Evolutionary conservation across 208 protist species (phyloP).

Genomic region (Vickermania ingenoplastis): DNA sequence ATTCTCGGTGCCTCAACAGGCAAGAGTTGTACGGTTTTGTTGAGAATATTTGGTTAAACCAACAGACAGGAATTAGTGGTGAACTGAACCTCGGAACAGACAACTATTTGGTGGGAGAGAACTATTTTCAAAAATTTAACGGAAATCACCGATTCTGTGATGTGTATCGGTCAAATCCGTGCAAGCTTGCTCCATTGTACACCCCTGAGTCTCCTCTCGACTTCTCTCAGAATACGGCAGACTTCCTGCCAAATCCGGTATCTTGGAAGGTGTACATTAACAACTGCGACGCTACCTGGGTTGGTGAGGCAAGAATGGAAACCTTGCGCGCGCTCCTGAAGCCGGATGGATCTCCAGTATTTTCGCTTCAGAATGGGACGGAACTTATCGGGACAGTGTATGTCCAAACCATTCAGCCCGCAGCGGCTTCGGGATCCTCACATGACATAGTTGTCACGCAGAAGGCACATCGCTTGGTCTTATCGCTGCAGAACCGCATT

Average conservation of each 20-base stretch:
- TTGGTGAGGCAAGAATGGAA: constrained; percentile 56
- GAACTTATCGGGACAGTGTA: constrained; percentile 68
- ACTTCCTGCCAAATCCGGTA: constrained; percentile 16
- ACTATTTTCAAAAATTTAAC: constrained; percentile 88
- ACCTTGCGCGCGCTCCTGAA: constrained; percentile 52
- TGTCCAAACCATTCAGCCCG: constrained; percentile 65
- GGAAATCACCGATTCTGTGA: constrained; percentile 80
- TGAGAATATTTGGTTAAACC: constrained; percentile 56
- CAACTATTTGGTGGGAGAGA: constrained; percentile 57
- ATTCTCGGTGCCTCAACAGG: constrained; percentile 53
- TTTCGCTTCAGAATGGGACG: constrained; percentile 32
- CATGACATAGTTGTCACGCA: constrained; percentile 33
- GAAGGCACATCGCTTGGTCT: constrained; percentile 26
- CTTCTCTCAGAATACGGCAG: constrained; percentile 4
- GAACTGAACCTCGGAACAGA: constrained; percentile 45
- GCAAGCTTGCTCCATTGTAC: constrained; percentile 74
- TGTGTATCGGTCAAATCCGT: constrained; percentile 59
- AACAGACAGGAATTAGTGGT: constrained; percentile 18
- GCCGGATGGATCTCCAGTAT: constrained; percentile 46
- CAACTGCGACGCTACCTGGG: constrained; percentile 80
- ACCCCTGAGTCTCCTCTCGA: constrained; percentile 36
- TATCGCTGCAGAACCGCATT: constrained; percentile 54
- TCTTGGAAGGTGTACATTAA: constrained; percentile 78
- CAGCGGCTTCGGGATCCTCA: constrained; percentile 29
- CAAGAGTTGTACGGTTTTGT: constrained; percentile 44